phyloP scores from a whole-genome alignment of 768 basidiomycete genomes.

The Tulasnella sp. region DNA sequence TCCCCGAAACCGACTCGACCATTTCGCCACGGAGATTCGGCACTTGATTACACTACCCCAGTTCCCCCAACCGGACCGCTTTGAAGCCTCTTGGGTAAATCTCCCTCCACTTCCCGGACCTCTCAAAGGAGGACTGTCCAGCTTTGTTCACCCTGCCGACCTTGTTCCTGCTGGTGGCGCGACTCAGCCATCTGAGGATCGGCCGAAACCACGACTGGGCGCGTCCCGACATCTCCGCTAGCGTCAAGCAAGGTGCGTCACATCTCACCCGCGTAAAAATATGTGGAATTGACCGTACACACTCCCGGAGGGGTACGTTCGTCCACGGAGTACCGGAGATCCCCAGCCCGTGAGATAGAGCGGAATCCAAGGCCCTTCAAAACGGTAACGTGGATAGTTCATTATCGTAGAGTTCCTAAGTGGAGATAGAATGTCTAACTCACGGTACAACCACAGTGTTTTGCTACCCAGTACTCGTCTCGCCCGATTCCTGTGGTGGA shows the following conservation, averaged over 20 bases:
- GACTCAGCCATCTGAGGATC: background rate
- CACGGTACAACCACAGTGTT: too few relatives aligned
- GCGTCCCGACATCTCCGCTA: background rate
- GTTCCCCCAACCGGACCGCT: background rate
- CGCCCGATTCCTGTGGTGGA: too few relatives aligned
- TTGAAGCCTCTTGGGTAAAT: background rate
- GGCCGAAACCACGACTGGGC: background rate
- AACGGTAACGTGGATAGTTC: too few relatives aligned
- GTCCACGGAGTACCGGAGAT: background rate
- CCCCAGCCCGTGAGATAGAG: background rate
- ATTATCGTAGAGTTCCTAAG: too few relatives aligned
- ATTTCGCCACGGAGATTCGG: constrained; percentile 5
- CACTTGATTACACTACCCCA: background rate
- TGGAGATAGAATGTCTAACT: too few relatives aligned
- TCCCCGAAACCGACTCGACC: background rate
- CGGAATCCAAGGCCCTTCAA: background rate
- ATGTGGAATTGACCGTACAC: background rate
- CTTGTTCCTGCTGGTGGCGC: background rate
- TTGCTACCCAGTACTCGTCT: too few relatives aligned
- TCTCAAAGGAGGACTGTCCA: background rate
- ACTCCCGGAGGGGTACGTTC: background rate
- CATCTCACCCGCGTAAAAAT: background rate
- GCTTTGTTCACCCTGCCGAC: background rate
- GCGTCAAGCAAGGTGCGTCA: background rate
- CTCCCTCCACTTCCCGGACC: background rate